Conservation (phyloP, 805 yeast genomes). For the Komagataella pastoris region DNA sequence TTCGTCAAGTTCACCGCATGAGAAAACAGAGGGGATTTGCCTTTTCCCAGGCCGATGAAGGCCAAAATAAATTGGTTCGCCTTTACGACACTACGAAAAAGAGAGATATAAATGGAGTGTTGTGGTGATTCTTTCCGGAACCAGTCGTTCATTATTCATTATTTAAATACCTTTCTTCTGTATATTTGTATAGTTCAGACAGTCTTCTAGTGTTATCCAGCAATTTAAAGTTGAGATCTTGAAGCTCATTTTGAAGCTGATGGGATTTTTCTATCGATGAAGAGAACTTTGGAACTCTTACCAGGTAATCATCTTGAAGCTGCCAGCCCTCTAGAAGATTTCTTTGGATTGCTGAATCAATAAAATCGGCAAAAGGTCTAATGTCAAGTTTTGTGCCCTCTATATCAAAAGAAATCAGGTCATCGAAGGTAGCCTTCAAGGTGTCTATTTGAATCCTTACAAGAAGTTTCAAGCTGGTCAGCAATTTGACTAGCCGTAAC, state of each 20-base stretch:
- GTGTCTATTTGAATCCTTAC: not conserved
- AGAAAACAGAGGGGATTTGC: conserved; percentile 98
- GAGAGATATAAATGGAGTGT: conserved; percentile 2
- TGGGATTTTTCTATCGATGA: not conserved
- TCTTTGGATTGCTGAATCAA: not conserved
- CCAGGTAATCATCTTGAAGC: not conserved
- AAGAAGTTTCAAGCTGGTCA: not conserved
- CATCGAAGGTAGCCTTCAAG: not conserved
- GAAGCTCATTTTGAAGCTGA: not conserved
- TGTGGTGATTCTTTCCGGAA: not conserved
- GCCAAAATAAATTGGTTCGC: conserved; percentile 82
- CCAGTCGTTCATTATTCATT: not conserved
- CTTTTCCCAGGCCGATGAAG: conserved; percentile 90
- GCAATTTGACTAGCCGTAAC: not conserved
- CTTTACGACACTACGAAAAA: conserved; percentile 88
- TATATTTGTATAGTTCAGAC: not conserved
- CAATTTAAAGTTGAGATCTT: not conserved
- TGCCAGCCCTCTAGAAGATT: not conserved
- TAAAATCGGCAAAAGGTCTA: not conserved
- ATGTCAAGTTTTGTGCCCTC: not conserved
- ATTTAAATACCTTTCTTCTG: not conserved
- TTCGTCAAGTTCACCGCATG: conserved; percentile 96
- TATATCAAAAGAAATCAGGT: not conserved
- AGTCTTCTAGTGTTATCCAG: not conserved
- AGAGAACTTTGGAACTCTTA: not conserved